phyloP scores from a whole-genome alignment of 108 stramenopile genomes.

The Cylindrotheca fusiformis region DNA sequence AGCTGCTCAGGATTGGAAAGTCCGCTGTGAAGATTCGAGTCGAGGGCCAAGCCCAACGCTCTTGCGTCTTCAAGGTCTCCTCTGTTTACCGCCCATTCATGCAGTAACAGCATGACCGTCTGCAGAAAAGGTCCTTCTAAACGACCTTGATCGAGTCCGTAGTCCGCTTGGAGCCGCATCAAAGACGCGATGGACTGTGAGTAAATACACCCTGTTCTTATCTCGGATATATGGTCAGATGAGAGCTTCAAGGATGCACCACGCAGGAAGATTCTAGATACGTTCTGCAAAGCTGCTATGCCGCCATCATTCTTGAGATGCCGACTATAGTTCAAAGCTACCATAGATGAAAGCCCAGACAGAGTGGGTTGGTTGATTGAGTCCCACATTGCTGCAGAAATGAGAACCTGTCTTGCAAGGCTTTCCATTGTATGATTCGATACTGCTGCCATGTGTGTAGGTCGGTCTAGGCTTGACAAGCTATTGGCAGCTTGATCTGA shows the following conservation, averaged over 20 bases:
- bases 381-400: conserved; percentile 72
- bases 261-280: conserved; percentile 43
- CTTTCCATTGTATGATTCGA: conserved; percentile 39
- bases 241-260: conserved; percentile 36
- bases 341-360: conserved; percentile 44
- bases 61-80: conserved; percentile 31
- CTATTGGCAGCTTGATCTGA: conserved; percentile 28
- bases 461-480: conserved; percentile 38
- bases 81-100: conserved; percentile 42
- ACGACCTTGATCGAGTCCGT: conserved; percentile 6
- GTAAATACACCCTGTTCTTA: conserved; percentile 22
- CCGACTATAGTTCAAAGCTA: conserved; percentile 22
- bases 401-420: conserved; percentile 41
- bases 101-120: conserved; percentile 22
- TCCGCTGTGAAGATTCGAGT: conserved; percentile 31
- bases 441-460: conserved; percentile 39
- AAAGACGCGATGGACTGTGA: conserved; percentile 16
- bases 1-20: conserved; percentile 19
- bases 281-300: conserved; percentile 32
- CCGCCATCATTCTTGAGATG: conserved; percentile 8
- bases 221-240: neutral
- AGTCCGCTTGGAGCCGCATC: conserved; percentile 7
- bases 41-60: conserved; percentile 18
- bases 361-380: conserved; percentile 44
- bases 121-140: conserved; percentile 18